Evolutionary conservation across 345 rosid genomes (phyloP).

Genomic region (Mercurialis annua): DNA sequence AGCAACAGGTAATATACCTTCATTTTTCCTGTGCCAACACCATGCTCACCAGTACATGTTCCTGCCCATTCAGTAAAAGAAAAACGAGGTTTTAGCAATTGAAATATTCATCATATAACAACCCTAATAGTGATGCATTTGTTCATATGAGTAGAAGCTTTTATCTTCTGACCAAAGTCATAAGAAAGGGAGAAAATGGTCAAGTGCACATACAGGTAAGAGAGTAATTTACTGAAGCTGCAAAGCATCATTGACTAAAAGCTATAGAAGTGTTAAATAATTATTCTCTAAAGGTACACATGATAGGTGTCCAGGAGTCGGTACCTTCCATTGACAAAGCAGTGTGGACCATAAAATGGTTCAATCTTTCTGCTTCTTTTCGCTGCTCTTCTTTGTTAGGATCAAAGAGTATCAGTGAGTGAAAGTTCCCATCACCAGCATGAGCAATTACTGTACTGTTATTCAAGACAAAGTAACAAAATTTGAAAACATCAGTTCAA

Average conservation of each 20-base stretch:
- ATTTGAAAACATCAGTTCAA: slow-evolving; percentile 2
- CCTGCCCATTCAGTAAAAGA: slow-evolving; percentile 41
- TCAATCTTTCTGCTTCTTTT: slow-evolving; percentile 73
- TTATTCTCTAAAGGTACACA: background rate
- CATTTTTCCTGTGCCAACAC: slow-evolving; percentile 92
- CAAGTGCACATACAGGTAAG: background rate
- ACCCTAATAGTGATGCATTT: background rate
- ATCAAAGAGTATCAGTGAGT: slow-evolving; percentile 71
- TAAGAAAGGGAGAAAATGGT: background rate
- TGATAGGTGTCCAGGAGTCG: background rate
- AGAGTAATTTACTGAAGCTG: background rate
- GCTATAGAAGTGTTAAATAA: background rate
- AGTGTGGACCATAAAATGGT: slow-evolving; percentile 66
- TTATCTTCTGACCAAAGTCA: background rate
- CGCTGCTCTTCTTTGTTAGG: slow-evolving; percentile 60
- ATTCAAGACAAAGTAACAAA: slow-evolving; percentile 12
- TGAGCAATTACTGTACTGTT: slow-evolving; percentile 81
- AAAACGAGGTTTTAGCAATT: background rate
- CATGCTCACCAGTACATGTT: slow-evolving; percentile 95
- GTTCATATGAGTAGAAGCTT: background rate
- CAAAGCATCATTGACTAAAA: background rate
- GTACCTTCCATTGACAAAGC: slow-evolving; percentile 85
- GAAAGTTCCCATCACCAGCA: slow-evolving; percentile 96
- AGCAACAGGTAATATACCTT: slow-evolving; percentile 47
- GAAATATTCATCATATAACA: background rate